These are phyloP conservation scores for Mortierella alpina DNA, from an alignment of 192 early-diverging fungal genomes.

Conservation along the genomic window DNA sequence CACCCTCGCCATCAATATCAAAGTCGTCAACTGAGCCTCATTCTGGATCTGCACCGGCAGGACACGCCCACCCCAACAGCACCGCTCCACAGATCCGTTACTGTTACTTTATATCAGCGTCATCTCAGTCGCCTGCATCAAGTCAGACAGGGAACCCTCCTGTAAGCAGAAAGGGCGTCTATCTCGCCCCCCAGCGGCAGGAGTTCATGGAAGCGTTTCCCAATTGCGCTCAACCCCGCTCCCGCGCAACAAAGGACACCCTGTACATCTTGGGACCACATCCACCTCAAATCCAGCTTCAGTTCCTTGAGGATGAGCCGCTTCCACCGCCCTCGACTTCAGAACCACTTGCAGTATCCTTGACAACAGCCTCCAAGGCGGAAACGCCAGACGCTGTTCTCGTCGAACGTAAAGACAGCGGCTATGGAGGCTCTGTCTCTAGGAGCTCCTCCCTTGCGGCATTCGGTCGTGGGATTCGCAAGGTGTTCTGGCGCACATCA, in stretches of 20 bases:
- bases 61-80: neutral
- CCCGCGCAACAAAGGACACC: slow-evolving; percentile 2
- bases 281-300: slow-evolving; percentile 49
- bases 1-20: slow-evolving; percentile 11
- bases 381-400: slow-evolving; percentile 12
- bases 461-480: slow-evolving; percentile 45
- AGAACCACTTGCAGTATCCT: neutral
- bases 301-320: slow-evolving; percentile 38
- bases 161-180: slow-evolving; percentile 16
- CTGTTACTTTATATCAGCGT: slow-evolving; percentile 46
- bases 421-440: slow-evolving; percentile 44
- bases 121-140: slow-evolving; percentile 19
- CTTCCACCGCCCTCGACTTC: slow-evolving; percentile 23
- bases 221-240: slow-evolving; percentile 38
- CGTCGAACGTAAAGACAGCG: slow-evolving; percentile 50
- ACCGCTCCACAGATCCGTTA: slow-evolving; percentile 43
- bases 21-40: slow-evolving; percentile 4
- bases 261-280: slow-evolving; percentile 24
- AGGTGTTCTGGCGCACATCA: slow-evolving; percentile 42
- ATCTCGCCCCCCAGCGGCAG: slow-evolving; percentile 31
- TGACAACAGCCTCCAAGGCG: neutral
- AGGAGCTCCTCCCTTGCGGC: slow-evolving; percentile 43
- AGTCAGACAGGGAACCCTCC: slow-evolving; percentile 9
- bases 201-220: slow-evolving; percentile 18
- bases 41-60: neutral